Percentiles rank a stretch among this genome's conserved stretches.
phyloP scores from a whole-genome alignment of 306 rosid species.

The Nissolia schottii region DNA sequence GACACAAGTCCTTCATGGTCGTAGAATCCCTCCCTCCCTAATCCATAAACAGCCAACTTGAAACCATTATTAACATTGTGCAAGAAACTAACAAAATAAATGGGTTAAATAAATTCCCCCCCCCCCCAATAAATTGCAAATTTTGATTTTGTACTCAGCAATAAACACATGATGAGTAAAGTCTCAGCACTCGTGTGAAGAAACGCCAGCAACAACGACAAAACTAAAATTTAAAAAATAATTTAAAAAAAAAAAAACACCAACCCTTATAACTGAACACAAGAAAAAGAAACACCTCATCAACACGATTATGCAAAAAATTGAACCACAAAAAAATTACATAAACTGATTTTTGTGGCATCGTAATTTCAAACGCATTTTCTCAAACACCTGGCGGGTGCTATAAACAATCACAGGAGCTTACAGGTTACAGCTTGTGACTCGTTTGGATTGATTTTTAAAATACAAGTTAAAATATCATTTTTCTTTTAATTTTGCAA shows the following conservation, averaged over 20 bases:
- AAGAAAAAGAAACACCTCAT: background rate
- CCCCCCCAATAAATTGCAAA: too few relatives aligned
- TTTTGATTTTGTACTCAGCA: too few relatives aligned
- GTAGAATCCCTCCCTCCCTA: slow-evolving; percentile 65
- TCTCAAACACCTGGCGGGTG: slow-evolving; percentile 35
- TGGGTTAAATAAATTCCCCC: too few relatives aligned
- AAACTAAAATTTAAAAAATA: too few relatives aligned
- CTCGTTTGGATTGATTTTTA: too few relatives aligned
- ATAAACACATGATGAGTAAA: slow-evolving; percentile 79
- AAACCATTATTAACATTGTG: background rate
- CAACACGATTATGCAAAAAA: background rate
- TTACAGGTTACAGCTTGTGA: too few relatives aligned
- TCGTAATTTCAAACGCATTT: slow-evolving; percentile 17
- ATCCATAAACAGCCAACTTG: too few relatives aligned
- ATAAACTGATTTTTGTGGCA: background rate
- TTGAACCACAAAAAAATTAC: background rate
- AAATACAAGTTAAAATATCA: too few relatives aligned
- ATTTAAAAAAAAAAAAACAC: too few relatives aligned
- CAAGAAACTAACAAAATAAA: background rate
- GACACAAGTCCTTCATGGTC: slow-evolving; percentile 85
- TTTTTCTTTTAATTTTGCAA: too few relatives aligned
- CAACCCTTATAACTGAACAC: slow-evolving; percentile 59
- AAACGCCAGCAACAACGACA: slow-evolving; percentile 63
- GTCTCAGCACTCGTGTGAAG: slow-evolving; percentile 74
- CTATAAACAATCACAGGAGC: too few relatives aligned